Conservation (phyloP, 768 basidiomycete genomes). For the Suillus discolor region DNA sequence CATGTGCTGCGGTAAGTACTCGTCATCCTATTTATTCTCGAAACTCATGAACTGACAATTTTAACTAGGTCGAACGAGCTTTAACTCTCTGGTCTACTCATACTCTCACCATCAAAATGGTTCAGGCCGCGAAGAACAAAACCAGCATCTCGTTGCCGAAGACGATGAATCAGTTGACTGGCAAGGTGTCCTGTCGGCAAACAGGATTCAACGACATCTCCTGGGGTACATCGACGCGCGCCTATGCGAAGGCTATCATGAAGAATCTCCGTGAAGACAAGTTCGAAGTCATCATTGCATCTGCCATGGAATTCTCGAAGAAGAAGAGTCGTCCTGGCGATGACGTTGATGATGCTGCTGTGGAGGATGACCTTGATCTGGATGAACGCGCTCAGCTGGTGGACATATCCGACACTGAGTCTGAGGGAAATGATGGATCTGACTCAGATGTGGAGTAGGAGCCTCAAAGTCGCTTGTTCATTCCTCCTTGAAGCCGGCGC, state of each 20-base stretch:
- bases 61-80: not conserved
- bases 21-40: not conserved
- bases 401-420: not conserved
- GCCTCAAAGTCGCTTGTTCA: not conserved
- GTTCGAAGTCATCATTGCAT: not conserved
- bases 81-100: not conserved
- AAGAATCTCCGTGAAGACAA: not conserved
- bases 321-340: not conserved
- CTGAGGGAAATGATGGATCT: not conserved
- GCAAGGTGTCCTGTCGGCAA: not conserved
- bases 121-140: not conserved
- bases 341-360: not conserved
- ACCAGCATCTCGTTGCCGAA: not conserved
- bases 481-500: not conserved
- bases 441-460: conserved; percentile 1
- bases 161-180: not conserved
- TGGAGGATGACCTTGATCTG: conserved; percentile 1
- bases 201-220: not conserved
- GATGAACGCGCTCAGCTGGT: not conserved
- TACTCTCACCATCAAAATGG: not conserved
- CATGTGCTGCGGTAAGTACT: not conserved
- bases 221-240: not conserved
- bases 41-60: not conserved
- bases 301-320: not conserved
- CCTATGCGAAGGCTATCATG: not conserved